Evolutionary conservation across 1,284 basidiomycete species (phyloP), one percentile per base, ranked within the genome.

Genomic region (Leucoagaricus sp.): DNA sequence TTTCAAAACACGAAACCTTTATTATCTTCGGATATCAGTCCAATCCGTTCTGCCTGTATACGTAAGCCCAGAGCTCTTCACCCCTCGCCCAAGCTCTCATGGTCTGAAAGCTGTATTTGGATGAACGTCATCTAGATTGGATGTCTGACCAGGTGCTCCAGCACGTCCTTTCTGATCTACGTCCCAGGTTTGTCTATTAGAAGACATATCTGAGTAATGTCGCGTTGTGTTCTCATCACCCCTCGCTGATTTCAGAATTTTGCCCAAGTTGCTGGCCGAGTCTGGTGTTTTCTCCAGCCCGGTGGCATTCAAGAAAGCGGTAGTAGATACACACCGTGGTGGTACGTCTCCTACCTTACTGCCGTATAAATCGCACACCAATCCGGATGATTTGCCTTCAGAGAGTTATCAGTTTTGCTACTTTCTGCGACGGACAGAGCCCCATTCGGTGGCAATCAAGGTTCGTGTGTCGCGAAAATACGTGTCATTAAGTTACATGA

Each of bases 371-470:
- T 10, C 12, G 25, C 44, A 34, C 19, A 4, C 4, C 15, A 23
- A 41, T 21, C n/a, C 33, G 34, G n/a, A n/a, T 29, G 17, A 34
- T 50, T 40, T 19, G 48, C 42, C 47, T 56, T 29, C 61, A 92
- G 89, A 89, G 59, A 79, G 76, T 0, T 92, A 92, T 65, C 89
- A 92, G 59, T 91, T 91, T 65, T 89, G 86, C 46, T 92, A 89
- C 66, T 92, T 91, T 68, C 76, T 92, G 61, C 81, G 88, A n/a
- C 85, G 84, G 67, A 83, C 81, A 2, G 88, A 90, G 57, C 82
- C 87, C 13, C 89, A 91, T 67, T 82, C 86, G 1, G 76, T 91
- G 7, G 72, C 91, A n/a, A 72, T 87, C 61, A 92, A 92, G 79
- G 89, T 86, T 55, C 31, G 23, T 41, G 12, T 49, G 36, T 40